A percentile compares a stretch with the other conserved stretches of the same genome.
phyloP scores from a whole-genome alignment of 805 yeast genomes.

The Saccharomycopsis malanga region DNA sequence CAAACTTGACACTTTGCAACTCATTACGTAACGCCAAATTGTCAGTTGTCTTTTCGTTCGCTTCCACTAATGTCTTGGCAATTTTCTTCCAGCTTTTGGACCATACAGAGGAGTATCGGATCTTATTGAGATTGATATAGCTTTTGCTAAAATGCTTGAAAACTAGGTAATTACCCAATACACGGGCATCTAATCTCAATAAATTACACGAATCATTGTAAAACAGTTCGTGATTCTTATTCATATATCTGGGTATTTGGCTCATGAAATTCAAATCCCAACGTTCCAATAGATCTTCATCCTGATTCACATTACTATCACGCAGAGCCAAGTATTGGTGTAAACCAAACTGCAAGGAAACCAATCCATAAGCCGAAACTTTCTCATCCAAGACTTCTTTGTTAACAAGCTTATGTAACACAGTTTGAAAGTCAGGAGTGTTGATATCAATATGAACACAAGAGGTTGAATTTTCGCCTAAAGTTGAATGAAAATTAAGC shows the following conservation, averaged over 20 bases:
- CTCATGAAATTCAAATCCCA: constrained; percentile 4
- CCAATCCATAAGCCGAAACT: constrained; percentile 24
- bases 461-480: constrained; percentile 30
- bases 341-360: constrained; percentile 26
- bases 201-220: constrained; percentile 1
- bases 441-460: too few species aligned
- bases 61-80: constrained; percentile 4
- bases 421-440: constrained; percentile 31
- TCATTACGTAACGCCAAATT: too few species aligned
- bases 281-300: background rate
- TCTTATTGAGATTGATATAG: constrained; percentile 2
- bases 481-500: constrained; percentile 20
- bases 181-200: constrained; percentile 10
- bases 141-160: constrained; percentile 9
- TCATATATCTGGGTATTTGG: constrained; percentile 4
- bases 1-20: constrained; percentile 6
- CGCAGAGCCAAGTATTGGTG: background rate
- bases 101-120: constrained; percentile 14
- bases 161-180: constrained; percentile 11
- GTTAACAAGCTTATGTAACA: constrained; percentile 25
- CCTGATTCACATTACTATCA: background rate
- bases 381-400: constrained; percentile 27
- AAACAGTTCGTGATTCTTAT: constrained; percentile 5
- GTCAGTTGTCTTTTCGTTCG: background rate
- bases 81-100: constrained; percentile 12